Base-by-base conservation (phyloP, 257 asterid species). In the Nicotiana attenuata region DNA sequence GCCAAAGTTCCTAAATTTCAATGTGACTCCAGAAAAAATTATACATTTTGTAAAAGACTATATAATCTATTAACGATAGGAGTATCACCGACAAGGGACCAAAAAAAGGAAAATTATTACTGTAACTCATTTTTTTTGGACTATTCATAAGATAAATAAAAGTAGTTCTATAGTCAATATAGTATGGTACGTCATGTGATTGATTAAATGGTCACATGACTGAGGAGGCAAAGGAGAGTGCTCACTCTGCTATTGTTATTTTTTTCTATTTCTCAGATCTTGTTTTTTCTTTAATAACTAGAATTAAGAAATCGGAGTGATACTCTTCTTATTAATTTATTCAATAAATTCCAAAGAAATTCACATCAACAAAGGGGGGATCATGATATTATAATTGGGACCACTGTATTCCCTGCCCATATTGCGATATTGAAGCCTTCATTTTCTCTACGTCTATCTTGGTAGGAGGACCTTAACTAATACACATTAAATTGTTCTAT, bases 171-270 rank as follows among this genome's bases (percentile, higher is more conserved):
- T 45, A 71, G 78, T 41, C 60, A 22, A 45, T 45, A 71, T 22
- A 45, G 60, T 45, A 71, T 71, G 78, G 78, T 71, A 20, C 60
- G 38, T 16, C 79, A 73, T 24, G 79, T 45, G 61, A 73, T 11
- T 14, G 38, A 73, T 47, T 73, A 14, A 73, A 73, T 73, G 61
- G 19, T 73, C 79, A 73, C 79, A 73, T 73, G 79, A 73, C 20
- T 47, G 15, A 73, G 61, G 79, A 73, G 78, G 79, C 79, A 73
- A 73, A 47, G 41, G 38, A 73, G 79, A 73, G 79, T 73, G 61
- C 61, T 73, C 79, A 41, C 38, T 73, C 79, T 47, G 41, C 41
- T 56, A 73, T 47, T 47, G 38, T 22, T 73, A 22, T 73, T 24
- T 73, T 61, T 41, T 71, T 73, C 22, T 73, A 47, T 73, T 45